A percentile compares a stretch with the other conserved stretches of the same genome.
phyloP scores from a whole-genome alignment of 352 stramenopile genomes.

The Thraustochytrium aureum region DNA sequence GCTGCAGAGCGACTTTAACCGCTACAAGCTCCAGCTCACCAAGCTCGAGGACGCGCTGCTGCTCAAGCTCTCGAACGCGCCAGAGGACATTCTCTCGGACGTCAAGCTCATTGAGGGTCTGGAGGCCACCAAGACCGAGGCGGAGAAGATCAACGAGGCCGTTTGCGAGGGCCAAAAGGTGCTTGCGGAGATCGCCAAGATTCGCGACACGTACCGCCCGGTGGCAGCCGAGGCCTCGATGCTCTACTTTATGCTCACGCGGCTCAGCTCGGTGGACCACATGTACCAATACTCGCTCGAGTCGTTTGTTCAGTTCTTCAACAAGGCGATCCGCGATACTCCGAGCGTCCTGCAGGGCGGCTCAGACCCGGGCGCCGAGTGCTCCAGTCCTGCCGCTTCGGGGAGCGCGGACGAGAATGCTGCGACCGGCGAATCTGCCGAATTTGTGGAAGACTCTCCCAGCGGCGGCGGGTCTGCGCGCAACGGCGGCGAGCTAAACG shows the following conservation, averaged over 20 bases:
- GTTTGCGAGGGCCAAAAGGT: conserved; percentile 93
- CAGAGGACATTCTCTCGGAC: conserved; percentile 94
- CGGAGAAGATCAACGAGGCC: conserved; percentile 91
- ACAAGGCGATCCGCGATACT: conserved; percentile 90
- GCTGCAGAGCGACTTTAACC: conserved; percentile 83
- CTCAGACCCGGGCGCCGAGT: background rate
- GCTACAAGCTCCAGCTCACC: conserved; percentile 96
- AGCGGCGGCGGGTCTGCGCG: background rate
- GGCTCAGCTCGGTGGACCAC: conserved; percentile 92
- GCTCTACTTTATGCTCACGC: conserved; percentile 97
- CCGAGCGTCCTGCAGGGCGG: background rate
- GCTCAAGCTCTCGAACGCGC: conserved; percentile 90
- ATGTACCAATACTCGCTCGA: conserved; percentile 98
- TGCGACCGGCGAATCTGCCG: background rate
- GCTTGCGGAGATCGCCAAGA: conserved; percentile 91
- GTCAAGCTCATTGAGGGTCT: conserved; percentile 94
- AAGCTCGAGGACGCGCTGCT: conserved; percentile 94
- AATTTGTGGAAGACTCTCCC: background rate
- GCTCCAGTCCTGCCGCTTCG: background rate
- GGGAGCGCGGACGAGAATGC: background rate
- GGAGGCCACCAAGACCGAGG: conserved; percentile 94
- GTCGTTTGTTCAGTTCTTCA: conserved; percentile 96
- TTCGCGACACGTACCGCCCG: conserved; percentile 86
- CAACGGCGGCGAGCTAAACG: conserved; percentile 52
- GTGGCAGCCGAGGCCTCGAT: conserved; percentile 93